Percentiles rank a stretch among this genome's conserved stretches.
phyloP scores from a whole-genome alignment of 2,329 filamentous ascomycete species.

The Teratosphaeria viscida region DNA sequence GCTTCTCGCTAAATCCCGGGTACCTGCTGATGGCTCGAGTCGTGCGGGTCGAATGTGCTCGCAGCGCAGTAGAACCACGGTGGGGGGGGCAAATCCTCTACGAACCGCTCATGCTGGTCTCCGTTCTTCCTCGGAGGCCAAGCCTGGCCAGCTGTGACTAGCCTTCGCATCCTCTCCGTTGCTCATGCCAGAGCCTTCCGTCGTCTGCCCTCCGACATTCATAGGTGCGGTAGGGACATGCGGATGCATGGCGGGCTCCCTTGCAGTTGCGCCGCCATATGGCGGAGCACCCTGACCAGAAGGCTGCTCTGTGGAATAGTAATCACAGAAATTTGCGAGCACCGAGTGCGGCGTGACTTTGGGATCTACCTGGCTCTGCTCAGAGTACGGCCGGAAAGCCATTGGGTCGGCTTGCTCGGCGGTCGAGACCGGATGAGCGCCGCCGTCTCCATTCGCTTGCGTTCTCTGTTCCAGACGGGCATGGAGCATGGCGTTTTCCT shows the following conservation, averaged over 20 bases:
- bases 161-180: neutral
- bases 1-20: too few relatives aligned
- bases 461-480: neutral
- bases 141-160: neutral
- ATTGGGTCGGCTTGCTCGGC: neutral
- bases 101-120: neutral
- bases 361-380: neutral
- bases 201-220: neutral
- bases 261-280: neutral
- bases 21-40: neutral
- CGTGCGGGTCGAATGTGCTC: neutral
- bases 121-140: neutral
- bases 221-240: neutral
- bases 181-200: neutral
- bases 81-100: neutral
- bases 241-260: neutral
- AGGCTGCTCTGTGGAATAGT: neutral
- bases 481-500: neutral
- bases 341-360: neutral
- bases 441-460: neutral
- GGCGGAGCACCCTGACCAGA: neutral
- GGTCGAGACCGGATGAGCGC: neutral
- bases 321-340: neutral
- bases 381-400: neutral
- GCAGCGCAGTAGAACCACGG: neutral